A percentile compares a stretch with the other conserved stretches of the same genome.
Conservation (phyloP, 192 early-diverging fungal genomes). For the Backusella liffmaniae region DNA sequence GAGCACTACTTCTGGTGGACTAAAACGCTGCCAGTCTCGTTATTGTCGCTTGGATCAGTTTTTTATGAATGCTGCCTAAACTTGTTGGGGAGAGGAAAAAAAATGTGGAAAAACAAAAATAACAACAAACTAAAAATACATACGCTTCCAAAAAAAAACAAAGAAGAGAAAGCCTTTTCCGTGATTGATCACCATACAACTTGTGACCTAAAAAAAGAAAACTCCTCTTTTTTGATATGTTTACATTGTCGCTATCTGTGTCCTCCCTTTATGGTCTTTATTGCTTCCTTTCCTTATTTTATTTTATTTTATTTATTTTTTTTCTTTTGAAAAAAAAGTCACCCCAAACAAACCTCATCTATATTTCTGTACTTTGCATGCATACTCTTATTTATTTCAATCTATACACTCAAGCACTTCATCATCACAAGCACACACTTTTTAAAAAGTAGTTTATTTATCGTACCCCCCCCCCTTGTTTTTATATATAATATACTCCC, state of each 20-base stretch:
- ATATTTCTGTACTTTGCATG: not conserved
- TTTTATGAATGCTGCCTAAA: not conserved
- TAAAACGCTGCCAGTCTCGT: constrained; percentile 6
- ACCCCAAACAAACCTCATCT: not conserved
- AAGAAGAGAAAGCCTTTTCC: not conserved
- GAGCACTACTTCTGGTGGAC: not conserved
- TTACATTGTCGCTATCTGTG: not conserved
- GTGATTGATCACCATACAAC: constrained; percentile 1
- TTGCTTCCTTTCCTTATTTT: not conserved
- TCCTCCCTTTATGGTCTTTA: not conserved
- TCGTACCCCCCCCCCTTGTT: not conserved
- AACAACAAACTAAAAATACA: not conserved
- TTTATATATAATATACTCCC: not conserved
- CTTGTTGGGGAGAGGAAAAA: not conserved
- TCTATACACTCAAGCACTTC: not conserved
- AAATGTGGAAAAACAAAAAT: not conserved
- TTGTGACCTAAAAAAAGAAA: not conserved
- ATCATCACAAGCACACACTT: not conserved
- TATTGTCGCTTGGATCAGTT: constrained; percentile 8
- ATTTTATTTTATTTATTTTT: not conserved
- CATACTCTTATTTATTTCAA: not conserved
- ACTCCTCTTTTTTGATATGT: constrained; percentile 2
- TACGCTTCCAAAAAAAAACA: not conserved
- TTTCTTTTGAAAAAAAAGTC: not conserved
- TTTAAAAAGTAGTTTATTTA: not conserved